phyloP scores from a whole-genome alignment of 2,329 filamentous ascomycete species.

The Aspergillus ochraceus region DNA sequence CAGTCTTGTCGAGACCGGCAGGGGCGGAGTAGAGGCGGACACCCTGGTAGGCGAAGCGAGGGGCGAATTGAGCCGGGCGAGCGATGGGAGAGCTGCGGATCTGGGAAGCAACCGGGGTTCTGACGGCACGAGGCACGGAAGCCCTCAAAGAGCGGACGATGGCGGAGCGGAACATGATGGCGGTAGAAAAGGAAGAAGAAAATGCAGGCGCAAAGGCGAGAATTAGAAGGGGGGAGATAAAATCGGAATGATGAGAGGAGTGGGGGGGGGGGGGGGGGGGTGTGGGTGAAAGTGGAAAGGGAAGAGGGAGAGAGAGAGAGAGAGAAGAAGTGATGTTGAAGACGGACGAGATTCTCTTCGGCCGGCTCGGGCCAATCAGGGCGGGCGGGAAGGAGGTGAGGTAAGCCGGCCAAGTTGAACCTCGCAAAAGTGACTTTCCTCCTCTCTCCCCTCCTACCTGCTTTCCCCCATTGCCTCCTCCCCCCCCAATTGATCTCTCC shows the following conservation, averaged over 20 bases:
- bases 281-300: conserved; percentile 5
- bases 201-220: conserved; percentile 6
- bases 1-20: conserved; percentile 73
- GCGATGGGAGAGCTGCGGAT: conserved; percentile 61
- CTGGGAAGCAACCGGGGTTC: conserved; percentile 60
- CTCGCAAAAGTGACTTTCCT: conserved; percentile 28
- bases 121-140: conserved; percentile 52
- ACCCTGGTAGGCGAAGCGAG: conserved; percentile 65
- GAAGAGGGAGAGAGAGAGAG: conserved; percentile 20
- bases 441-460: conserved; percentile 15
- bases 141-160: conserved; percentile 73
- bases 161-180: conserved; percentile 85
- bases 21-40: conserved; percentile 85
- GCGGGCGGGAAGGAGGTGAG: conserved; percentile 40
- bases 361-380: conserved; percentile 41
- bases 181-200: conserved; percentile 11
- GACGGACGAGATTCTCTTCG: conserved; percentile 22
- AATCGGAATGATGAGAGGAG: neutral
- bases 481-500: conserved; percentile 3
- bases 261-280: conserved; percentile 1
- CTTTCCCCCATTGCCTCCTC: conserved; percentile 5
- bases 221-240: conserved; percentile 7
- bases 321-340: conserved; percentile 24
- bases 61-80: conserved; percentile 60
- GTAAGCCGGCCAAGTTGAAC: conserved; percentile 32